phyloP scores from a whole-genome alignment of 2,329 filamentous ascomycete genomes.

The Ascochyta lentis region DNA sequence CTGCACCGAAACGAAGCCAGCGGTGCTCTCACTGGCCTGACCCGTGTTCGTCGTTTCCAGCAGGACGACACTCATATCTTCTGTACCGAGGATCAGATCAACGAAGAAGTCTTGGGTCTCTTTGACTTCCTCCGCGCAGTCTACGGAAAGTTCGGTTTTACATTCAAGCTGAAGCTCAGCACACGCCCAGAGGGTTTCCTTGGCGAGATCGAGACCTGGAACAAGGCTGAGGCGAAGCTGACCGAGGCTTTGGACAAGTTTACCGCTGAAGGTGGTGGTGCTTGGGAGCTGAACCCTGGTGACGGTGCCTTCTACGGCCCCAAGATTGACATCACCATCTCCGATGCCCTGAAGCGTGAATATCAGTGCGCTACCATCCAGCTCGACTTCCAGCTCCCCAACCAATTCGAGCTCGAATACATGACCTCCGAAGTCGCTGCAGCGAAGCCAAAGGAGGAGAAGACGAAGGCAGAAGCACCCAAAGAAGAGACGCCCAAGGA shows the following conservation, averaged over 20 bases:
- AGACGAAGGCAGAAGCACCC: conserved; percentile 30
- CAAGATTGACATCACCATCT: conserved; percentile 97
- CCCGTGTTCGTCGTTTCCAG: conserved; percentile 90
- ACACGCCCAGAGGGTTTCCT: conserved; percentile 90
- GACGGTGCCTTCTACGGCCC: conserved; percentile 98
- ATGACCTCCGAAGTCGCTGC: conserved; percentile 71
- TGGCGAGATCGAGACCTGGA: conserved; percentile 85
- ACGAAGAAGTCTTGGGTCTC: conserved; percentile 76
- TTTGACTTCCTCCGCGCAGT: conserved; percentile 87
- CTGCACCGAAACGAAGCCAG: conserved; percentile 95
- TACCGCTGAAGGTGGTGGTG: conserved; percentile 60
- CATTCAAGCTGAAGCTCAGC: conserved; percentile 93
- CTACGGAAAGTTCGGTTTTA: conserved; percentile 83
- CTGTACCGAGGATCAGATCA: conserved; percentile 81
- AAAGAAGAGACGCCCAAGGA: conserved; percentile 36
- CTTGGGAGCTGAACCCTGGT: conserved; percentile 91
- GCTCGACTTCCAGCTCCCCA: conserved; percentile 84
- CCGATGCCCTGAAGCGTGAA: conserved; percentile 82
- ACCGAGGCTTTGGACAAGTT: conserved; percentile 82
- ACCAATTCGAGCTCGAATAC: conserved; percentile 88
- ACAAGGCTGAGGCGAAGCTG: conserved; percentile 83
- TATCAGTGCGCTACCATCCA: conserved; percentile 95
- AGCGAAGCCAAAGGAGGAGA: conserved; percentile 49
- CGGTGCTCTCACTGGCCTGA: conserved; percentile 87
- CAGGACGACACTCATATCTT: conserved; percentile 98